Evolutionary conservation across 495 filamentous ascomycete genomes (phyloP), one percentile per base, ranked within the genome.

Genomic region (Penicillium silybi): DNA sequence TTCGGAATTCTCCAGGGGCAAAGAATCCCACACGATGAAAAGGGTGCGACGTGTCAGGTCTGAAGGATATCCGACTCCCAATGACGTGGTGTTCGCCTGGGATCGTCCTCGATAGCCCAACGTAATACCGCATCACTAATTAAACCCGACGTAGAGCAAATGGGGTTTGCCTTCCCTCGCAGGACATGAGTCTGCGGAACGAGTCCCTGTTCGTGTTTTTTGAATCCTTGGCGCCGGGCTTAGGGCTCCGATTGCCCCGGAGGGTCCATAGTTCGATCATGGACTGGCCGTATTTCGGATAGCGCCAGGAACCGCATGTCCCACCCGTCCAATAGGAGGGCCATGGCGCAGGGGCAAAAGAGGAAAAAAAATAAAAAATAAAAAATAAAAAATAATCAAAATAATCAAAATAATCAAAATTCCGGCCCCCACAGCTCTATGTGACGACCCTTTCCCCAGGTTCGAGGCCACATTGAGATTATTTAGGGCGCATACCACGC

Each of bases 401-500:
- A 47, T 34, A 41, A 47, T 13, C 54, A 44, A 48, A 56, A n/a
- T n/a, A n/a, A n/a, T n/a, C n/a, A n/a, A 44, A 19, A 48, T 44
- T 29, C 29, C 20, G 16, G 3, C 17, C 43, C 20, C 17, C 26
- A 44, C 42, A 50, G 49, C 54, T 47, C 53, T 51, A 53, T 18
- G 23, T n/a, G 46, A 26, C 44, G 34, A 40, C 45, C 39, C 34
- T 54, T 55, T 52, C 57, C 57, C 53, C 52, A 56, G 52, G 44
- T 50, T 57, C 34, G 26, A 34, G 17, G 35, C 32, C 25, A 16
- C 23, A 18, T 17, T 52, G 44, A 16, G 13, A 40, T 44, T 64
- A 62, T 60, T 65, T 59, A 63, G 50, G 38, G 29, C 46, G 54
- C 55, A 53, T 57, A 38, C 56, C 59, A 44, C 53, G 11, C 58